Base-by-base conservation (phyloP, 495 filamentous ascomycete species). In the Xylaria scruposa region DNA sequence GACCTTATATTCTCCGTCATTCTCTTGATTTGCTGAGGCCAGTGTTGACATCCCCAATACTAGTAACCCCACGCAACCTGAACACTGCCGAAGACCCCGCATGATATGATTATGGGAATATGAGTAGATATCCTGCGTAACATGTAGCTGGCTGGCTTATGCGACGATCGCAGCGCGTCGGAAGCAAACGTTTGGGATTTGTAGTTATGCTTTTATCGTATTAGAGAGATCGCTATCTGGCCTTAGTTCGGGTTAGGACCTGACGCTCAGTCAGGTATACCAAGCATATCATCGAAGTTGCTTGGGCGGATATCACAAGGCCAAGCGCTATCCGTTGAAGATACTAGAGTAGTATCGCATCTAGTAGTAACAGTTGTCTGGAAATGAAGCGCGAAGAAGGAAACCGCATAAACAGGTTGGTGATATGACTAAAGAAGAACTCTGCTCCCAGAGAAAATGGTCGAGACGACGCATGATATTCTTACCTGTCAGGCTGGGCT, bases 61-160 rank as follows among this genome's bases (percentile, higher is more conserved):
- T 33, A 75, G 60, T 31, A 81, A 60, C 9, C 66, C 74, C 44
- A 74, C 68, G 67, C 77, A 79, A 36, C 70, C 72, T 62, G 76
- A 76, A 66, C 75, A 77, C 31, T 64, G 67, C 77, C 75, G 73
- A 59, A 77, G 42, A 60, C 71, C 72, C 72, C 73, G 76, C 83
- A 84, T 85, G 26, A 15, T 72, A 58, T 38, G 44, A 59, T 51
- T 21, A 62, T 51, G 33, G 26, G 62, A 5, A 54, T 44, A 54
- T 38, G 33, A 12, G n/a, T 36, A 33, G 40, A 21, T 33, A 40
- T 6, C 8, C 7, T n/a, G 38, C 4, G n/a, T 15, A 38, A 10
- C 59, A 71, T 65, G 19, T 36, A 38, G 54, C 21, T 47, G 4
- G 31, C 26, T 59, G 4, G 31, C 26, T 59, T 29, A 51, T 36